Evolutionary conservation across 345 rosid species (phyloP).

Genomic region (Syzygium aqueum): DNA sequence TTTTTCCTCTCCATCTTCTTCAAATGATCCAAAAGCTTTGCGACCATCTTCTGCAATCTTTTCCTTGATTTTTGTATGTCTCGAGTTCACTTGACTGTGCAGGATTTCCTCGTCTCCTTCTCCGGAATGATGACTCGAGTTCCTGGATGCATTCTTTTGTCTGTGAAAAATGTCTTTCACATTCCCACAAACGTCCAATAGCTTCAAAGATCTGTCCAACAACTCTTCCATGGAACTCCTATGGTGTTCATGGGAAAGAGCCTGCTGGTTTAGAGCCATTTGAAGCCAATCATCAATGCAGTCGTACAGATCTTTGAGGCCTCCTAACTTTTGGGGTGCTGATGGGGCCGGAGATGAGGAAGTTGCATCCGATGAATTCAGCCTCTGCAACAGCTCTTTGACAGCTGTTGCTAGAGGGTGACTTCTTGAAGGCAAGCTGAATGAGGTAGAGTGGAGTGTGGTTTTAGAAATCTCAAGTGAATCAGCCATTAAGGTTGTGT

Average conservation of each 20-base stretch:
- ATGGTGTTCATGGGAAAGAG: not conserved
- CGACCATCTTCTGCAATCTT: not conserved
- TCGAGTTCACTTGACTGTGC: not conserved
- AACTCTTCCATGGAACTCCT: not conserved
- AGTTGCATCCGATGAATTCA: constrained; percentile 1
- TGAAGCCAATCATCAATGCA: constrained; percentile 9
- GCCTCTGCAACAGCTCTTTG: constrained; percentile 6
- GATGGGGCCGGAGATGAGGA: not conserved
- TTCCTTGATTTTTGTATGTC: not conserved
- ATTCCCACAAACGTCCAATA: constrained; percentile 1
- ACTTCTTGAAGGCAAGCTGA: constrained; percentile 22
- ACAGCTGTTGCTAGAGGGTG: constrained; percentile 10
- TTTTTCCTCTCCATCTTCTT: not conserved
- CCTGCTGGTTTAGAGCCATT: constrained; percentile 4
- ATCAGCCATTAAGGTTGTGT: not conserved
- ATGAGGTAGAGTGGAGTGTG: constrained; percentile 9
- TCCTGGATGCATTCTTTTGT: not conserved
- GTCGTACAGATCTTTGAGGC: constrained; percentile 5
- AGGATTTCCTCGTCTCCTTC: not conserved
- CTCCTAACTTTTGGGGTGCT: constrained; percentile 1
- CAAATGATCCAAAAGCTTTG: not conserved
- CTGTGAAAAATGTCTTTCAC: not conserved
- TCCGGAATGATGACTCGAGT: not conserved
- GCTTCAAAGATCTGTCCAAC: constrained; percentile 10
- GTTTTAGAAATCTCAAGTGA: constrained; percentile 1